A percentile compares a stretch with the other conserved stretches of the same genome.
These are phyloP conservation scores for Schwanniomyces occidentalis DNA, from an alignment of 805 yeast species.

Conservation along the genomic window DNA sequence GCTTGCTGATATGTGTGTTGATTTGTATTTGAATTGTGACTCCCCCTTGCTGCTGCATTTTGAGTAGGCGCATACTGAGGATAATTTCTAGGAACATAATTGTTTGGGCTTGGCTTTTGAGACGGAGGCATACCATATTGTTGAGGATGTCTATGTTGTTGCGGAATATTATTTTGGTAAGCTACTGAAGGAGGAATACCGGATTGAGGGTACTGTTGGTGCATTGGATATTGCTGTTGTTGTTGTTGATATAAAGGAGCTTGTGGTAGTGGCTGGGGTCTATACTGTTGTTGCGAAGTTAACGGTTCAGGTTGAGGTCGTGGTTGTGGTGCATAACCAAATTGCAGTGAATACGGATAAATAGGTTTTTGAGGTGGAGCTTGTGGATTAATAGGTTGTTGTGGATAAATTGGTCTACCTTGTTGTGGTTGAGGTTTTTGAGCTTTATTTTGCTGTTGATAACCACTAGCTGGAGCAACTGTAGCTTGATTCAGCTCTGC, in stretches of 20 bases:
- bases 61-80: slow-evolving; percentile 1
- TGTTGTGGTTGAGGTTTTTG: slow-evolving; percentile 4
- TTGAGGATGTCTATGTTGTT: slow-evolving; percentile 11
- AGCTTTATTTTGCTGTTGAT: slow-evolving; percentile 2
- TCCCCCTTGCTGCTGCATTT: slow-evolving; percentile 4
- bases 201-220: slow-evolving; percentile 8
- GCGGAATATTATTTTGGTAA: slow-evolving; percentile 4
- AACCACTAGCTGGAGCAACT: slow-evolving; percentile 5
- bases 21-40: slow-evolving; percentile 3
- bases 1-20: slow-evolving; percentile 10
- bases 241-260: slow-evolving; percentile 12
- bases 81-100: no score
- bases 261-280: not conserved
- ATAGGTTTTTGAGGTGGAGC: slow-evolving; percentile 15
- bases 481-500: not conserved
- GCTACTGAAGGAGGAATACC: slow-evolving; percentile 8
- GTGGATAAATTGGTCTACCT: slow-evolving; percentile 3
- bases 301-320: no score
- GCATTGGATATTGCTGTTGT: slow-evolving; percentile 12
- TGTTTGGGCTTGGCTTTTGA: no score
- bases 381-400: slow-evolving; percentile 7
- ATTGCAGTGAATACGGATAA: slow-evolving; percentile 13
- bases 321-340: slow-evolving; percentile 12
- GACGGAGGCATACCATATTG: slow-evolving; percentile 5
- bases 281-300: slow-evolving; percentile 1